These are phyloP conservation scores for Didymella arachidicola DNA, from an alignment of 2,329 filamentous ascomycete genomes.

Conservation along the genomic window DNA sequence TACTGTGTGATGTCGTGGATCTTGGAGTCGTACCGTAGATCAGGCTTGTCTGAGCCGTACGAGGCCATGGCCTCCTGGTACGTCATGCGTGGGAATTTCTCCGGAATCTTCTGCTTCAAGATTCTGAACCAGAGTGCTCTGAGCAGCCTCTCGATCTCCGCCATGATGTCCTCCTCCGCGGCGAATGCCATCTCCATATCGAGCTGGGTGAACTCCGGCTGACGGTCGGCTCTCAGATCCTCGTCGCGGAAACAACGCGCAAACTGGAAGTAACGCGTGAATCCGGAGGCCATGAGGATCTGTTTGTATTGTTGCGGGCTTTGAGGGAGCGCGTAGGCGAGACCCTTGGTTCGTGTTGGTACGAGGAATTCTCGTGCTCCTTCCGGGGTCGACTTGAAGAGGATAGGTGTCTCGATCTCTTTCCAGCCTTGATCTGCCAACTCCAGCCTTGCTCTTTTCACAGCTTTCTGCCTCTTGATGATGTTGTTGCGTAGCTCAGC, in stretches of 20 bases:
- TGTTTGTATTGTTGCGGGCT: conserved; percentile 99
- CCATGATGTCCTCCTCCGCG: conserved; percentile 74
- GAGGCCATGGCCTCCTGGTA: conserved; percentile 80
- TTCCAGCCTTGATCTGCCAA: conserved; percentile 67
- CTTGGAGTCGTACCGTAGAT: conserved; percentile 76
- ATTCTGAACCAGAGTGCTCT: conserved; percentile 62
- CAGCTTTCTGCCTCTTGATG: conserved; percentile 70
- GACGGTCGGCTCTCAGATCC: conserved; percentile 87
- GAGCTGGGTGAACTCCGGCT: conserved; percentile 96
- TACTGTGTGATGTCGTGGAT: conserved; percentile 72
- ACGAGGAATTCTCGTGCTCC: conserved; percentile 95
- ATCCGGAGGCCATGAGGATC: conserved; percentile 90
- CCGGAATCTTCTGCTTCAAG: conserved; percentile 53
- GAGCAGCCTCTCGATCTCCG: conserved; percentile 62
- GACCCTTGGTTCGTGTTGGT: conserved; percentile 76
- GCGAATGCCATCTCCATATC: conserved; percentile 95
- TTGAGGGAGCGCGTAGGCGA: conserved; percentile 90
- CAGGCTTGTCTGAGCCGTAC: conserved; percentile 93
- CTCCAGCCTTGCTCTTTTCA: conserved; percentile 61
- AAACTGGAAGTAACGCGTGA: conserved; percentile 87
- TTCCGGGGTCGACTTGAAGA: conserved; percentile 98
- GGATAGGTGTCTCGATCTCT: conserved; percentile 88
- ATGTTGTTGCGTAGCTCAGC: conserved; percentile 71
- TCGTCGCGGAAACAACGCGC: conserved; percentile 96
- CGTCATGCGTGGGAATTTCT: conserved; percentile 65